Conservation (phyloP, 2,329 filamentous ascomycete species). For the Trichoderma pleuroti region DNA sequence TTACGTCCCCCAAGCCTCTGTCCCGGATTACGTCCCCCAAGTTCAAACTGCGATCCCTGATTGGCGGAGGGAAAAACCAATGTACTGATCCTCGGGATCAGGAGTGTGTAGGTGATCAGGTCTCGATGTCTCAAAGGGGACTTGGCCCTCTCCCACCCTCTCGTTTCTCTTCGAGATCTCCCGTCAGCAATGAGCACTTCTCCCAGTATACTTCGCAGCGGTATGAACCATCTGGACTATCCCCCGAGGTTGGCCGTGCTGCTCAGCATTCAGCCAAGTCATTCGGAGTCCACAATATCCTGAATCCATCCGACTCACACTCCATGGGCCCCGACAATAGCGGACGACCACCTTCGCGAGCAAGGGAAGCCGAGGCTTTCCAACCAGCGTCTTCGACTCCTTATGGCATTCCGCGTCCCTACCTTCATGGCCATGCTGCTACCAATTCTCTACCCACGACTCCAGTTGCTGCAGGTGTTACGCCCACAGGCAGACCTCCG, state of each 20-base stretch:
- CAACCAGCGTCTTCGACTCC: constrained; percentile 23
- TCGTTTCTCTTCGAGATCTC: constrained; percentile 46
- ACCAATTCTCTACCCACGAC: constrained; percentile 35
- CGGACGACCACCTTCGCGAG: constrained; percentile 21
- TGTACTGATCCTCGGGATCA: constrained; percentile 53
- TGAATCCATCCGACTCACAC: constrained; percentile 37
- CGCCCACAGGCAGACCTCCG: constrained; percentile 28
- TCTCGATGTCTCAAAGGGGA: constrained; percentile 62
- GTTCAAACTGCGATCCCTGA: constrained; percentile 23
- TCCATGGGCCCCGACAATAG: constrained; percentile 21
- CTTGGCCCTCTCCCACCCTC: constrained; percentile 54
- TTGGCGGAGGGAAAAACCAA: constrained; percentile 43
- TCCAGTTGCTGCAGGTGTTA: constrained; percentile 28
- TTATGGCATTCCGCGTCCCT: constrained; percentile 26
- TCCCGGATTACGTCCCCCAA: neutral
- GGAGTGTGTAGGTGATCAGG: constrained; percentile 54
- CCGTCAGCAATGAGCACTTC: constrained; percentile 35
- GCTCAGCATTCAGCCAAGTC: constrained; percentile 28
- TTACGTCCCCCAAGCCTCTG: constrained; percentile 25
- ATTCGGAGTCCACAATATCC: constrained; percentile 37
- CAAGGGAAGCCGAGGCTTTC: constrained; percentile 23
- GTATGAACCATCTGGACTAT: constrained; percentile 25
- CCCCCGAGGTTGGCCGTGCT: constrained; percentile 25
- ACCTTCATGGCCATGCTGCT: constrained; percentile 28
- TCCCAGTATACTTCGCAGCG: constrained; percentile 24